phyloP scores from a whole-genome alignment of 768 basidiomycete species.

The Baorangia bicolor region DNA sequence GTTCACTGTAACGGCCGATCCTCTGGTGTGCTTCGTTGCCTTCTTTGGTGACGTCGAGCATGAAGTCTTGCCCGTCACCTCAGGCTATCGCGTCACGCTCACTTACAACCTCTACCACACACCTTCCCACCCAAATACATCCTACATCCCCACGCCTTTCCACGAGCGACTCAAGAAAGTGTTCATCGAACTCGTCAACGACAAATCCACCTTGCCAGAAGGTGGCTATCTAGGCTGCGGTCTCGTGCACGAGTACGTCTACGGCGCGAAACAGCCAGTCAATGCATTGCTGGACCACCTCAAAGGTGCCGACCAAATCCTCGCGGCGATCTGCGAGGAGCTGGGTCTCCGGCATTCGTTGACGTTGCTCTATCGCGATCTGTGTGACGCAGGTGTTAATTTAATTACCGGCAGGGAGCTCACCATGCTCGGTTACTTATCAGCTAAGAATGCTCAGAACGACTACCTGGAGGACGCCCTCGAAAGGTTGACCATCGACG shows the following conservation, averaged over 20 bases:
- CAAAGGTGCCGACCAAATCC: not conserved
- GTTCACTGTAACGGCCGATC: not conserved
- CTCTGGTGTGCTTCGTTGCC: slow-evolving; percentile 35
- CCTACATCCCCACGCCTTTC: not conserved
- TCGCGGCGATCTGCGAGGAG: not conserved
- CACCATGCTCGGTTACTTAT: too few relatives aligned
- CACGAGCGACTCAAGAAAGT: not conserved
- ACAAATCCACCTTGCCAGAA: slow-evolving; percentile 27
- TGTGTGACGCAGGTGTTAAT: not conserved
- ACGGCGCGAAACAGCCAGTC: not conserved
- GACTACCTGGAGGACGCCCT: not conserved
- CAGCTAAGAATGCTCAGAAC: too few relatives aligned
- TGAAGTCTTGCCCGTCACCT: slow-evolving; percentile 40
- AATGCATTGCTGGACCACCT: not conserved
- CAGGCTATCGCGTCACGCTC: slow-evolving; percentile 44
- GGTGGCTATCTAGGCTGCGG: slow-evolving; percentile 38
- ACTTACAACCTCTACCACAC: slow-evolving; percentile 37
- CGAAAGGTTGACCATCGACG: not conserved
- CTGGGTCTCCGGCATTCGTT: not conserved
- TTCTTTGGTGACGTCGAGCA: slow-evolving; percentile 46
- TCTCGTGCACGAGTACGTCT: slow-evolving; percentile 33
- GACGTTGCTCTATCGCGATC: not conserved
- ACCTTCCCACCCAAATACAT: not conserved
- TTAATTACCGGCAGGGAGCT: not conserved
- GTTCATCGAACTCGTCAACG: slow-evolving; percentile 17